Evolutionary conservation across 1,284 basidiomycete genomes (phyloP).

Genomic region (Abortiporus biennis): DNA sequence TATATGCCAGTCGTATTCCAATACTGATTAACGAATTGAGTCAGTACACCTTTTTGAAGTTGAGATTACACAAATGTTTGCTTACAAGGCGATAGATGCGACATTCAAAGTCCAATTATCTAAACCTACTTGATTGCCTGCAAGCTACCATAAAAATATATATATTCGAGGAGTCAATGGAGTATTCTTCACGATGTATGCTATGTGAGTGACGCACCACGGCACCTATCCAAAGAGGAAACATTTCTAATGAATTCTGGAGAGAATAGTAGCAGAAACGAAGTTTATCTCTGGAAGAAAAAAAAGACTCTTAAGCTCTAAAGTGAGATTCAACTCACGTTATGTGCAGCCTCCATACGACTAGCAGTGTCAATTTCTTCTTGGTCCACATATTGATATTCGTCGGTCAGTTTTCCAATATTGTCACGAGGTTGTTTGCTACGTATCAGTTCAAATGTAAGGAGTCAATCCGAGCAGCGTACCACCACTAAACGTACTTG

Average conservation of each 20-base stretch:
- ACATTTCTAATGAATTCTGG: conserved; percentile 6
- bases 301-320: neutral
- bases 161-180: neutral
- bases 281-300: neutral
- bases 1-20: conserved; percentile 5
- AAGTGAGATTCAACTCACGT: conserved; percentile 3
- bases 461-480: too few relatives aligned
- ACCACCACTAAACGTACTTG: conserved; percentile 5
- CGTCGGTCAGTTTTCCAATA: conserved; percentile 1
- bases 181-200: neutral
- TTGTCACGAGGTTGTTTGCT: conserved; percentile 1
- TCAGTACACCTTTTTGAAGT: neutral
- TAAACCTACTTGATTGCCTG: conserved; percentile 4
- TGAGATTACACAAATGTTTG: neutral
- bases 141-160: conserved; percentile 3
- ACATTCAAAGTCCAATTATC: conserved; percentile 2
- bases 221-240: conserved; percentile 8
- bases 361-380: neutral
- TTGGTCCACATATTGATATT: neutral
- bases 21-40: too few relatives aligned
- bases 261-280: too few relatives aligned
- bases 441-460: neutral
- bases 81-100: conserved; percentile 6
- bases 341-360: conserved; percentile 2
- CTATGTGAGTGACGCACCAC: conserved; percentile 2